Evolutionary conservation across 1,284 basidiomycete genomes (phyloP).

Genomic region (Schizophyllum commune): DNA sequence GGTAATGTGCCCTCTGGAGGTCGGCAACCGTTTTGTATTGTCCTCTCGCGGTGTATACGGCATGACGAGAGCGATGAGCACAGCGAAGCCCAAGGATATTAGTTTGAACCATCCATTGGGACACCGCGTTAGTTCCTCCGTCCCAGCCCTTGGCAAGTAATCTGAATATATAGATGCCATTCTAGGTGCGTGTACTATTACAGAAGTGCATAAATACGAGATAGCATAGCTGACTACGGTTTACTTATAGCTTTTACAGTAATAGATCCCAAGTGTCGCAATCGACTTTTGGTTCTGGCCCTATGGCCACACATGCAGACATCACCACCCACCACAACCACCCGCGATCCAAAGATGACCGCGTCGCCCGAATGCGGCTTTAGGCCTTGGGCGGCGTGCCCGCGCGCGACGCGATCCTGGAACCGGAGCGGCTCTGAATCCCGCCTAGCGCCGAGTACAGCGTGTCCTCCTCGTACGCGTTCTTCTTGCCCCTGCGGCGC

Average conservation of each 20-base stretch:
- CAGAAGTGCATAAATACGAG: neutral
- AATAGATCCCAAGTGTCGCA: neutral
- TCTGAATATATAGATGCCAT: too few relatives aligned
- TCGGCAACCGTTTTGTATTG: too few relatives aligned
- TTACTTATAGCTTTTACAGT: neutral
- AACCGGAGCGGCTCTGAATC: neutral
- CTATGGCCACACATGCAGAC: too few relatives aligned
- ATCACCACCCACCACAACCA: neutral
- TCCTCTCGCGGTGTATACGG: too few relatives aligned
- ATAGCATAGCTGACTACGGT: neutral
- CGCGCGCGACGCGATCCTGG: neutral
- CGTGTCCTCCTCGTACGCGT: constrained; percentile 19
- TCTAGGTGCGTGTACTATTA: neutral
- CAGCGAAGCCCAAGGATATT: too few relatives aligned
- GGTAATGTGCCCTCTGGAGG: too few relatives aligned
- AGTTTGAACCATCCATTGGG: too few relatives aligned
- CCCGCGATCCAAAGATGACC: neutral
- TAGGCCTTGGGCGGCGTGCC: neutral
- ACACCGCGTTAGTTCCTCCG: too few relatives aligned
- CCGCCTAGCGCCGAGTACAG: constrained; percentile 29
- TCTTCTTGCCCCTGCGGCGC: constrained; percentile 25
- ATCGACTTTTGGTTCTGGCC: neutral
- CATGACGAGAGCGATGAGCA: too few relatives aligned
- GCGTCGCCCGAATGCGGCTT: neutral
- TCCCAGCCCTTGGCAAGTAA: too few relatives aligned